A percentile compares a stretch with the other conserved stretches of the same genome.
These are phyloP conservation scores for Thelonectria olida DNA, from an alignment of 2,329 filamentous ascomycete species.

Conservation along the genomic window DNA sequence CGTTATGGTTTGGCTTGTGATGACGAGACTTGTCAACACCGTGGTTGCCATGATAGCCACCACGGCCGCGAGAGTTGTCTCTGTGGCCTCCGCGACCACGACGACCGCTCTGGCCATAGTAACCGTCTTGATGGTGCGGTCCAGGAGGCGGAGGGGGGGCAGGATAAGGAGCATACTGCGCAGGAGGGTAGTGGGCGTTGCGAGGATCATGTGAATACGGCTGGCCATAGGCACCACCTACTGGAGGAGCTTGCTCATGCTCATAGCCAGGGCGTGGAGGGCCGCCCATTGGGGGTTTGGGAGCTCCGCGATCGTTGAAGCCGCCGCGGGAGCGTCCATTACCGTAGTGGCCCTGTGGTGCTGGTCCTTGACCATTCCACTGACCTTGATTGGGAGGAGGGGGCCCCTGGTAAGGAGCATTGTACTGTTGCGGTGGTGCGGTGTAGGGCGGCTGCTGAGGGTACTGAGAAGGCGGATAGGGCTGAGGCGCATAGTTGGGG, in stretches of 20 bases:
- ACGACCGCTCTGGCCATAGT: constrained; percentile 47
- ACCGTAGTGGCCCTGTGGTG: constrained; percentile 49
- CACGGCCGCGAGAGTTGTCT: constrained; percentile 54
- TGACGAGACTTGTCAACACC: constrained; percentile 56
- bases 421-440: constrained; percentile 50
- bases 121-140: constrained; percentile 45
- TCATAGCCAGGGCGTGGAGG: constrained; percentile 48
- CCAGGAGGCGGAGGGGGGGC: constrained; percentile 50
- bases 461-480: constrained; percentile 55
- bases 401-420: constrained; percentile 47
- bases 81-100: constrained; percentile 48
- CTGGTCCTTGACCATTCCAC: constrained; percentile 46
- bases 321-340: constrained; percentile 53
- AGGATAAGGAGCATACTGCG: constrained; percentile 51
- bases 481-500: constrained; percentile 66
- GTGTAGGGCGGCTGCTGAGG: constrained; percentile 56
- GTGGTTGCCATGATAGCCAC: constrained; percentile 52
- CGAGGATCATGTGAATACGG: constrained; percentile 54
- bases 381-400: constrained; percentile 47
- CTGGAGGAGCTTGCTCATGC: constrained; percentile 46
- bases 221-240: constrained; percentile 49
- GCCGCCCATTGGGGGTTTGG: constrained; percentile 45
- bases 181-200: constrained; percentile 43
- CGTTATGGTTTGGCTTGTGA: constrained; percentile 49
- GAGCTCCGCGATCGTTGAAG: constrained; percentile 55